phyloP scores from a whole-genome alignment of 1,139 yeast genomes.

The Kluyveromyces marxianus region DNA sequence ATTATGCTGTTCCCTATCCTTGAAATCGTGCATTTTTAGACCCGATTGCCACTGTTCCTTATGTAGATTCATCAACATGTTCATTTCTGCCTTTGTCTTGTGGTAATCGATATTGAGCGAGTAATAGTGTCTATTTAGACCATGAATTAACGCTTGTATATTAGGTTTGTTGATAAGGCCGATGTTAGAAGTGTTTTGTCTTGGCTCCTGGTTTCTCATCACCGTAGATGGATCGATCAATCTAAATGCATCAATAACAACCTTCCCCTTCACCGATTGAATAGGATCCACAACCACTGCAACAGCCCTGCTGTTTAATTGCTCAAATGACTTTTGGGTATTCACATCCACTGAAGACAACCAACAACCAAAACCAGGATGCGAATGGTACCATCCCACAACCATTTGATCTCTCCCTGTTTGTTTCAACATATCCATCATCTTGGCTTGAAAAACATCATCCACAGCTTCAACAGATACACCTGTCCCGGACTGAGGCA shows the following conservation, averaged over 20 bases:
- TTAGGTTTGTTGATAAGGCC: constrained; percentile 97
- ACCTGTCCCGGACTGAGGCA: constrained; percentile 99
- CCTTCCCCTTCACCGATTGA: constrained; percentile 97
- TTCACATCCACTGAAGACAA: constrained; percentile 93
- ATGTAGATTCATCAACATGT: constrained; percentile 89
- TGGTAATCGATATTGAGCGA: constrained; percentile 91
- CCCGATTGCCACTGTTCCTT: constrained; percentile 97
- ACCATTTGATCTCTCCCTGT: constrained; percentile 99
- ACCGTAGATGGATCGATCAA: constrained; percentile 80
- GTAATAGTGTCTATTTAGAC: constrained; percentile 93
- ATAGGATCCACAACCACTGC: constrained; percentile 98
- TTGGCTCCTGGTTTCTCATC: constrained; percentile 96
- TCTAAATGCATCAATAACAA: constrained; percentile 97
- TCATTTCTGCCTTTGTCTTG: constrained; percentile 87
- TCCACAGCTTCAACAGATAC: constrained; percentile 99
- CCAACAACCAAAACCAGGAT: constrained; percentile 99
- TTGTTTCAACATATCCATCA: constrained; percentile 99
- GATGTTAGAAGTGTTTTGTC: constrained; percentile 93
- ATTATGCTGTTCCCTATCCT: constrained; percentile 70
- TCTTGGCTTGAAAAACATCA: constrained; percentile 95
- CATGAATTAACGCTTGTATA: constrained; percentile 94
- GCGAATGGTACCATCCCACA: constrained; percentile 99
- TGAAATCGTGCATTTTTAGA: constrained; percentile 67
- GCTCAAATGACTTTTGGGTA: constrained; percentile 96
- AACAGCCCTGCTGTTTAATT: constrained; percentile 87